Conservation (phyloP, 2,329 filamentous ascomycete genomes). For the Knufia fluminis region DNA sequence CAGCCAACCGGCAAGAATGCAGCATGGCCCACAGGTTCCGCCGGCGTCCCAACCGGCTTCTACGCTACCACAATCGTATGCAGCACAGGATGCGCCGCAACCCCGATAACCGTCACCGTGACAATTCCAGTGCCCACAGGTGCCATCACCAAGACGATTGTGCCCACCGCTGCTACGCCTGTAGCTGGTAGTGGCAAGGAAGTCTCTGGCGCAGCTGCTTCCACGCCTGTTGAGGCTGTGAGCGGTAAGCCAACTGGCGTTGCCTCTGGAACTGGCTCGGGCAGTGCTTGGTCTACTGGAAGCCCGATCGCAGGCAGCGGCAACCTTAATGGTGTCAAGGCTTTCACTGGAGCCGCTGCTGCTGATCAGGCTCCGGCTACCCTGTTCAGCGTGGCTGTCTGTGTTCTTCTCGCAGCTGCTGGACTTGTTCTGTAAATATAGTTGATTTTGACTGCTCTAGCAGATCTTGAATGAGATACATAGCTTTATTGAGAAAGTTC, state of each 20-base stretch:
- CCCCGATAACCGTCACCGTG: constrained; percentile 11
- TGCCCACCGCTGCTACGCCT: constrained; percentile 7
- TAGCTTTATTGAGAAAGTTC: no score
- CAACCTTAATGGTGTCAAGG: constrained; percentile 6
- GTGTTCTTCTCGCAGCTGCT: constrained; percentile 16
- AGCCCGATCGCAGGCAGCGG: neutral
- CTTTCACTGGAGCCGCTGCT: constrained; percentile 18
- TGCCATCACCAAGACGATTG: constrained; percentile 6
- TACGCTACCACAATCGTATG: constrained; percentile 34
- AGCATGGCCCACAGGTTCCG: constrained; percentile 20
- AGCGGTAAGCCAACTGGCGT: constrained; percentile 6
- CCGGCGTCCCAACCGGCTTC: constrained; percentile 30
- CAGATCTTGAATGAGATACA: no score
- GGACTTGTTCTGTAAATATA: constrained; percentile 16
- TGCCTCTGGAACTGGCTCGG: neutral
- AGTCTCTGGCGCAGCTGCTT: neutral
- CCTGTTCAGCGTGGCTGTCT: constrained; percentile 15
- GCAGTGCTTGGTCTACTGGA: constrained; percentile 4
- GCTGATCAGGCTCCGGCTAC: constrained; percentile 15
- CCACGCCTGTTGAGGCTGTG: neutral
- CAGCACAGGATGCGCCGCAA: constrained; percentile 27
- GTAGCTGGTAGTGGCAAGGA: neutral
- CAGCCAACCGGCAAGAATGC: constrained; percentile 4
- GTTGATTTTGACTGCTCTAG: neutral
- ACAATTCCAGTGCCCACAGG: constrained; percentile 12